Percentiles rank a stretch among this genome's conserved stretches.
Conservation (phyloP, 2,329 filamentous ascomycete species). For the Penicillium sumatraense region DNA sequence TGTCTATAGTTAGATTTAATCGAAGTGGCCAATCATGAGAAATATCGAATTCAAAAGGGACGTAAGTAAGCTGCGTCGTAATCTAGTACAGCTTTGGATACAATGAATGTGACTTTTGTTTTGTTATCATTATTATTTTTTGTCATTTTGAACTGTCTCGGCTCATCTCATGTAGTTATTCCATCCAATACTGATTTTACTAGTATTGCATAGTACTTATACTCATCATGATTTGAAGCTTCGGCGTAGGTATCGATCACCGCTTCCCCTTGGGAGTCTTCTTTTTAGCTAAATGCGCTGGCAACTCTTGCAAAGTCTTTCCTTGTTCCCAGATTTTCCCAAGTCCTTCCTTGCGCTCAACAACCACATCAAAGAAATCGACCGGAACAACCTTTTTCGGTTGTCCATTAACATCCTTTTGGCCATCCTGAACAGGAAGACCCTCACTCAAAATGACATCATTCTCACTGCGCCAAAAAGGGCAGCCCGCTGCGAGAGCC, state of each 20-base stretch:
- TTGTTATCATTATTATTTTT: background rate
- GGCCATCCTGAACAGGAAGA: conserved; percentile 34
- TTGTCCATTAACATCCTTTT: conserved; percentile 55
- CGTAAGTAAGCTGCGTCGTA: background rate
- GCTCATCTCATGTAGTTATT: background rate
- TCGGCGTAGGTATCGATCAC: no score
- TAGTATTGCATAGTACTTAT: no score
- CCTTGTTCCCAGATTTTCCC: conserved; percentile 69
- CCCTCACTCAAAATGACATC: conserved; percentile 69
- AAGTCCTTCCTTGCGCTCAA: conserved; percentile 73
- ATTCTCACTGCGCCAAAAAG: conserved; percentile 81
- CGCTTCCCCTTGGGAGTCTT: conserved; percentile 34
- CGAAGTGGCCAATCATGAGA: background rate
- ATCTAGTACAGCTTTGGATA: background rate
- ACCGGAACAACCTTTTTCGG: conserved; percentile 63
- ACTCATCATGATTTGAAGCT: no score
- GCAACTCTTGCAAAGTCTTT: conserved; percentile 55
- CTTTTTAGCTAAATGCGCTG: conserved; percentile 47
- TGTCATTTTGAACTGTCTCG: no score
- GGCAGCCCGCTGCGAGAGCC: conserved; percentile 65
- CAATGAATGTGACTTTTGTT: background rate
- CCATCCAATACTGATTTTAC: background rate
- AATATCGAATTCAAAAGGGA: background rate
- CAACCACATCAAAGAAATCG: conserved; percentile 73
- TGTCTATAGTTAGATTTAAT: background rate